A percentile compares a stretch with the other conserved stretches of the same genome.
Evolutionary conservation across 768 basidiomycete genomes (phyloP).

Genomic region (Pleurotus salmoneostramineus): DNA sequence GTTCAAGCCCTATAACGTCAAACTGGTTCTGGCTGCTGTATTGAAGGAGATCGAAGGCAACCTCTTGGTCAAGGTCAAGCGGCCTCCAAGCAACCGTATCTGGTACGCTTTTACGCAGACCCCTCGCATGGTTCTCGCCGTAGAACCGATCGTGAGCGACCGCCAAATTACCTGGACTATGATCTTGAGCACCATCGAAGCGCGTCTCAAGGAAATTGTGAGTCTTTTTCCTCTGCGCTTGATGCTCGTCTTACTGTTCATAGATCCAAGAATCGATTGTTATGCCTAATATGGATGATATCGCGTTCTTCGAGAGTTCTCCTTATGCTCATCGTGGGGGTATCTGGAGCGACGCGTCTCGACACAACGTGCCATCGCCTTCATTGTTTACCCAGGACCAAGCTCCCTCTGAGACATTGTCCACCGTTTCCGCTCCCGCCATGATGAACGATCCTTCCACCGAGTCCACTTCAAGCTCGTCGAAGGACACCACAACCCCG

Average conservation of each 20-base stretch:
- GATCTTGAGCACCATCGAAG: slow-evolving; percentile 88
- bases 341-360: slow-evolving; percentile 78
- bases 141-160: slow-evolving; percentile 93
- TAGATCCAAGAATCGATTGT: slow-evolving; percentile 95
- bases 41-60: slow-evolving; percentile 91
- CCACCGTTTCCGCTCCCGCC: slow-evolving; percentile 33
- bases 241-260: slow-evolving; percentile 1
- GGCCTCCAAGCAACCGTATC: slow-evolving; percentile 91
- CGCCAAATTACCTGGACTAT: slow-evolving; percentile 93
- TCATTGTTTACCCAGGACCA: slow-evolving; percentile 13
- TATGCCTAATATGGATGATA: slow-evolving; percentile 97
- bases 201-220: slow-evolving; percentile 85
- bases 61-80: slow-evolving; percentile 82
- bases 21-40: slow-evolving; percentile 84
- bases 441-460: slow-evolving; percentile 4
- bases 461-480: not conserved
- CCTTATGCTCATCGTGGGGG: slow-evolving; percentile 72
- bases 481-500: not conserved
- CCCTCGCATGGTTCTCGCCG: slow-evolving; percentile 84
- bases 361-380: slow-evolving; percentile 28
- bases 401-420: slow-evolving; percentile 24
- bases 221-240: slow-evolving; percentile 16
- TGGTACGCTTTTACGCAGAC: slow-evolving; percentile 95
- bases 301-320: slow-evolving; percentile 87
- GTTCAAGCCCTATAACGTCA: slow-evolving; percentile 88